phyloP scores from a whole-genome alignment of 73 alveolate species.

The Uronychia binucleata region DNA sequence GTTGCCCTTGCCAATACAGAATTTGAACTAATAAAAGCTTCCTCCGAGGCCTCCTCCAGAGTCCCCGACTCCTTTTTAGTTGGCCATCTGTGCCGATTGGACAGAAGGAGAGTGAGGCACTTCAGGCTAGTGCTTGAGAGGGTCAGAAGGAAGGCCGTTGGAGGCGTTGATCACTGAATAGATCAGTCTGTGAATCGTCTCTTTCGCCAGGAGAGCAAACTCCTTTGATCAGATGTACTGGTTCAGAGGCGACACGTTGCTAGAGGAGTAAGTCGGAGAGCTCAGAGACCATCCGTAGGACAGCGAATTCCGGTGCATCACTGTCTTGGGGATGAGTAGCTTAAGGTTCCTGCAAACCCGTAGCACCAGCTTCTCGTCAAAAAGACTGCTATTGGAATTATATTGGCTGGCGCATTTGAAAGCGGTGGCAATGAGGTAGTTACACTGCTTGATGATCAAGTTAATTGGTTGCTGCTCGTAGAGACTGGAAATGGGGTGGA shows the following conservation, averaged over 20 bases:
- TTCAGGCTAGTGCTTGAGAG: background rate
- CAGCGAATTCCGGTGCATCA: background rate
- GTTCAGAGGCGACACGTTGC: background rate
- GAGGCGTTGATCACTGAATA: background rate
- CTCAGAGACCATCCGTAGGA: background rate
- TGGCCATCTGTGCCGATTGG: too few species aligned
- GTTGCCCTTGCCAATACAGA: constrained; percentile 46
- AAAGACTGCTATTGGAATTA: background rate
- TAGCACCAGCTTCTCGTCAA: background rate
- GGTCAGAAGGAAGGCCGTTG: background rate
- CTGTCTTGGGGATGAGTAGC: background rate
- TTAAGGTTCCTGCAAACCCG: background rate
- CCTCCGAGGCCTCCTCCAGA: background rate
- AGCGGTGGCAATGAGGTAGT: background rate
- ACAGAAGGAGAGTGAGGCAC: background rate
- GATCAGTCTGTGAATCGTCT: background rate
- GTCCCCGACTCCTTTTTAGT: background rate
- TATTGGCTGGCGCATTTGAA: background rate
- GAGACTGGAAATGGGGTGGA: background rate
- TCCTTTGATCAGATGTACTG: background rate
- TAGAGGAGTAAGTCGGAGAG: background rate
- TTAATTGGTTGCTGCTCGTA: background rate
- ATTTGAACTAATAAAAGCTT: constrained; percentile 4
- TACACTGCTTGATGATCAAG: background rate
- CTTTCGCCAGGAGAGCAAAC: background rate